A percentile compares a stretch with the other conserved stretches of the same genome.
These are phyloP conservation scores for Aspergillus ustus DNA, from an alignment of 2,329 filamentous ascomycete species.

Conservation along the genomic window DNA sequence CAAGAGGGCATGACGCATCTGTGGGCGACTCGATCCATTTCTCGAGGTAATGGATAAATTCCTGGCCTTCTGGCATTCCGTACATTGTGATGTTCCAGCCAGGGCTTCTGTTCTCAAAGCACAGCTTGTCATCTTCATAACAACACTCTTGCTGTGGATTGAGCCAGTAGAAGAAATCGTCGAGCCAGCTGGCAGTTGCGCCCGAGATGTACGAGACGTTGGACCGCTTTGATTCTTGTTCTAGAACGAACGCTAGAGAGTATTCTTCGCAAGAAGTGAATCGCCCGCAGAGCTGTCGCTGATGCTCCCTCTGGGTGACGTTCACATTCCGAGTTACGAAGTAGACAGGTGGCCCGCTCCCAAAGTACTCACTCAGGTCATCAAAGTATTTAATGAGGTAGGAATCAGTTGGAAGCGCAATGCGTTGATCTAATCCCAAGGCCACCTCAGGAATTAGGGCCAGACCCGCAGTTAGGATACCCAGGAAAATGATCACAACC, in stretches of 20 bases:
- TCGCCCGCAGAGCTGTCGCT: conserved; percentile 85
- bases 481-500: conserved; percentile 81
- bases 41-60: conserved; percentile 84
- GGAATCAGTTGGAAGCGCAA: conserved; percentile 89
- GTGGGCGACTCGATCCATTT: conserved; percentile 84
- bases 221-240: conserved; percentile 89
- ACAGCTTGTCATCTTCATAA: conserved; percentile 70
- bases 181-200: conserved; percentile 91
- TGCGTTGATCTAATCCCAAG: conserved; percentile 90
- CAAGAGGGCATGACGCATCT: conserved; percentile 81
- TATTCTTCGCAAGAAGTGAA: conserved; percentile 86
- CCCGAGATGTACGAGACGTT: conserved; percentile 87
- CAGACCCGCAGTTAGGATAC: conserved; percentile 81
- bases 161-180: conserved; percentile 96
- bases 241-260: conserved; percentile 86
- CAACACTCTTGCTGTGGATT: conserved; percentile 84
- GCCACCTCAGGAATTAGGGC: conserved; percentile 83
- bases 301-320: conserved; percentile 72
- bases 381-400: conserved; percentile 97
- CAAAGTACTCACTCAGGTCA: conserved; percentile 90
- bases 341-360: conserved; percentile 90
- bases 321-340: conserved; percentile 88
- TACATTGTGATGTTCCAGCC: conserved; percentile 86
- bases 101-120: conserved; percentile 77
- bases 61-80: conserved; percentile 91